Base-by-base conservation (phyloP, 768 basidiomycete genomes). In the Kwoniella dejecticola region DNA sequence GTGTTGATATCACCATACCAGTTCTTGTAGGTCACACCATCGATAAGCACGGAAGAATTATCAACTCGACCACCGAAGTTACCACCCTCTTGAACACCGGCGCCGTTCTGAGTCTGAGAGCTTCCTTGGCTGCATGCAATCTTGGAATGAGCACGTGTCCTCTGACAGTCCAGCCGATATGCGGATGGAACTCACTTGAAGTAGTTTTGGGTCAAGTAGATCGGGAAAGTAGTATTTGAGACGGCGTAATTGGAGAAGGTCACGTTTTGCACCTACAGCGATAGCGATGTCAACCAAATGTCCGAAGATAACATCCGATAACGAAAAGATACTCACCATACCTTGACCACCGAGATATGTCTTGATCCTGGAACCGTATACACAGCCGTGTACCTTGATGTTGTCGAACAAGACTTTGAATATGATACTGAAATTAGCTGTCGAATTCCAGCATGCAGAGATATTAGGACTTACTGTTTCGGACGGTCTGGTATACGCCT, bases 301-400 rank as follows among this genome's bases (percentile, higher is more conserved):
- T n/a, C n/a, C n/a, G n/a, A n/a, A n/a, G n/a, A n/a, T n/a, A n/a
- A n/a, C n/a, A n/a, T n/a, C n/a, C n/a, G n/a, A n/a, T n/a, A n/a
- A n/a, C n/a, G n/a, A n/a, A n/a, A 4, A 7, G 31, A 17, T 10
- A 47, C 67, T 62, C n/a, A 81, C 83, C 42, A 79, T 79, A 36
- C 83, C 83, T 46, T 79, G 77, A 11, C 83, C 83, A 42, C 83
- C 82, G 6, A 82, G 80, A 81, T 82, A 83, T 57, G 81, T 81
- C 75, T 83, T 83, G 72, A 83, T 83, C 26, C 82, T 61, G 21
- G 82, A 81, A 1, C 81, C 83, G 62, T 83, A 83, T 4, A 83
- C 81, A 8, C 82, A 82, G n/a, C 80, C 80, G 19, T 82, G 80
- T 79, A 83, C 82, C 12, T 81, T 82, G 80, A 83, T 83, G 60